A percentile compares a stretch with the other conserved stretches of the same genome.
Conservation (phyloP, 495 filamentous ascomycete species). For the Clohesyomyces aquaticus region DNA sequence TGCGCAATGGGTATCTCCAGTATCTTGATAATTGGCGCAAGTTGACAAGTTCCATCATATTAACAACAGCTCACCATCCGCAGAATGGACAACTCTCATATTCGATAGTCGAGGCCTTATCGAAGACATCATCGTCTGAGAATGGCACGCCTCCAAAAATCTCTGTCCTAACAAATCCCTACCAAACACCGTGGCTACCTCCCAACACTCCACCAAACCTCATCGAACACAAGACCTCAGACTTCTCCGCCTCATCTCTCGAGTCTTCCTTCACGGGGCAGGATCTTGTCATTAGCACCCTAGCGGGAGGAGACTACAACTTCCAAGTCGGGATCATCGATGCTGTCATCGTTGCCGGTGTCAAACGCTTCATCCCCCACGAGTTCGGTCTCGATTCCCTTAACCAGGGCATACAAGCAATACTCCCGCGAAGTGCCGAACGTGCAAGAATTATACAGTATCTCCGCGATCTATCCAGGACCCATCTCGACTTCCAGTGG, state of each 20-base stretch:
- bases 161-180: conserved; percentile 26
- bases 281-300: conserved; percentile 52
- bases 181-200: conserved; percentile 20
- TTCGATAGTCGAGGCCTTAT: conserved; percentile 20
- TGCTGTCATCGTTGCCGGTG: conserved; percentile 45
- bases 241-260: conserved; percentile 60
- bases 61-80: not conserved
- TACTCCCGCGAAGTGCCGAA: conserved; percentile 3
- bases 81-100: conserved; percentile 24
- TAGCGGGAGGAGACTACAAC: conserved; percentile 38
- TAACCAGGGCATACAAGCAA: conserved; percentile 27
- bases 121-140: not conserved
- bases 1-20: conserved; percentile 14
- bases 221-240: conserved; percentile 48
- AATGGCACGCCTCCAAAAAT: not conserved
- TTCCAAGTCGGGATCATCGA: conserved; percentile 43
- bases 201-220: conserved; percentile 1
- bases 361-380: conserved; percentile 47
- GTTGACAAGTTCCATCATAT: not conserved
- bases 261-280: conserved; percentile 50
- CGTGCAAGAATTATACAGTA: conserved; percentile 20
- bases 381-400: conserved; percentile 50
- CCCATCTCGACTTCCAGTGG: conserved; percentile 26
- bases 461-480: not conserved
- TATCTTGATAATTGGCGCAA: conserved; percentile 26